A percentile compares a stretch with the other conserved stretches of the same genome.
These are phyloP conservation scores for Brasilioporus rufonigricans DNA, from an alignment of 768 basidiomycete genomes.

Conservation along the genomic window DNA sequence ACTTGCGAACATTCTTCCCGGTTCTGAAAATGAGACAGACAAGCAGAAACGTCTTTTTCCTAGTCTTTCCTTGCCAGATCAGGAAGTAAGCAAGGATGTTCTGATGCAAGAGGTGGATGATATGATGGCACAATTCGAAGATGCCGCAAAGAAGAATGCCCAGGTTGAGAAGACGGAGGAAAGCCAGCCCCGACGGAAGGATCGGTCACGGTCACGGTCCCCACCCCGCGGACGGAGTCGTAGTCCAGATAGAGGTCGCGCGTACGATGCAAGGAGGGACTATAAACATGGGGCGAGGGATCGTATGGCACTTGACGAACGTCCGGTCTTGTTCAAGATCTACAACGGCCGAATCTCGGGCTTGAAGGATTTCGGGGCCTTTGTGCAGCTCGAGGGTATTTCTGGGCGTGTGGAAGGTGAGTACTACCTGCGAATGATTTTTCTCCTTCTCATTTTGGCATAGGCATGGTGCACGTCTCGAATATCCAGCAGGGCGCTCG, in stretches of 20 bases:
- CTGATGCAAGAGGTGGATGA: conserved; percentile 89
- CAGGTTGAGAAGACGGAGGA: conserved; percentile 41
- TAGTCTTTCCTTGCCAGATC: conserved; percentile 79
- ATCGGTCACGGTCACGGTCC: conserved; percentile 43
- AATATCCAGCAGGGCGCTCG: conserved; percentile 84
- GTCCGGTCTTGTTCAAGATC: conserved; percentile 90
- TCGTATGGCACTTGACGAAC: conserved; percentile 59
- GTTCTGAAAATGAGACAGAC: conserved; percentile 54
- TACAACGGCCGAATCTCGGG: conserved; percentile 85
- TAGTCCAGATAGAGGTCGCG: conserved; percentile 60
- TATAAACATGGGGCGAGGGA: conserved; percentile 40
- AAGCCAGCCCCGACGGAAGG: conserved; percentile 56
- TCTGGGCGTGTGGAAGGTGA: conserved; percentile 85
- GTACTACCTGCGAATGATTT: conserved; percentile 19
- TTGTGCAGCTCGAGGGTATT: conserved; percentile 87
- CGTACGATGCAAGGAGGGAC: conserved; percentile 41
- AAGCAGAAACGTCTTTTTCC: conserved; percentile 87
- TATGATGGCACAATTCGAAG: conserved; percentile 73
- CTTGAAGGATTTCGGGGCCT: conserved; percentile 94
- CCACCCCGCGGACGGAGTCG: conserved; percentile 51
- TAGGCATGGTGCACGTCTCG: conserved; percentile 98
- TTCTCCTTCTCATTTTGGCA: conserved; percentile 4
- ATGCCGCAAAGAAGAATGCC: conserved; percentile 61
- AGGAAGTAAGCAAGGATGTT: conserved; percentile 68
- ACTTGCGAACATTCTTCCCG: conserved; percentile 37